Conservation (phyloP, 305 asterid genomes). For the Fraxinus velutina region DNA sequence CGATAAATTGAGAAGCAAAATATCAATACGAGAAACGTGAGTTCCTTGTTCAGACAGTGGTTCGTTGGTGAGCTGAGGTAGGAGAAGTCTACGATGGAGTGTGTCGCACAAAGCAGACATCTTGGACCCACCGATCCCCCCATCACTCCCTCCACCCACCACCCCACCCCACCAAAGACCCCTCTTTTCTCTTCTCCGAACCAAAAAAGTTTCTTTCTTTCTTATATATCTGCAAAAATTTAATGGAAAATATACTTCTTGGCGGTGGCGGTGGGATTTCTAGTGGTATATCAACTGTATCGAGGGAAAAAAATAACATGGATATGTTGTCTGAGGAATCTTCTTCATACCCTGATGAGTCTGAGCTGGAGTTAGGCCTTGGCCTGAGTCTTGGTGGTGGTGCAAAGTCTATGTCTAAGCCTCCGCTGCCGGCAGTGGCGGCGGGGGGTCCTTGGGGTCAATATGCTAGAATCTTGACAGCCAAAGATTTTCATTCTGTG, state of each 20-base stretch:
- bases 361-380: constrained; percentile 71
- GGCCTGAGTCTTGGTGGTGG: constrained; percentile 60
- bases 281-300: constrained; percentile 41
- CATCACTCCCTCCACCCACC: constrained; percentile 5
- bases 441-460: constrained; percentile 39
- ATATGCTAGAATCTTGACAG: constrained; percentile 54
- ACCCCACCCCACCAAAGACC: background rate
- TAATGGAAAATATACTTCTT: constrained; percentile 21
- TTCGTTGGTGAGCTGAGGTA: constrained; percentile 23
- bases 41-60: background rate
- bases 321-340: constrained; percentile 60
- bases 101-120: constrained; percentile 57
- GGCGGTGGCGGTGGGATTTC: constrained; percentile 15
- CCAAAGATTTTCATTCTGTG: constrained; percentile 42
- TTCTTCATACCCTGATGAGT: constrained; percentile 55
- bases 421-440: constrained; percentile 16
- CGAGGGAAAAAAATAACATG: constrained; percentile 34
- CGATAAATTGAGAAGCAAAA: background rate
- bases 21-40: background rate
- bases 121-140: constrained; percentile 23
- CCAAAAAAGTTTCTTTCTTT: constrained; percentile 23
- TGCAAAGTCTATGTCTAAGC: constrained; percentile 29
- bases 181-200: background rate
- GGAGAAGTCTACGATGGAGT: constrained; percentile 41
- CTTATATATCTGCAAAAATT: background rate